phyloP scores from a whole-genome alignment of 768 basidiomycete species.

The Sistotremastrum niveocremeum region DNA sequence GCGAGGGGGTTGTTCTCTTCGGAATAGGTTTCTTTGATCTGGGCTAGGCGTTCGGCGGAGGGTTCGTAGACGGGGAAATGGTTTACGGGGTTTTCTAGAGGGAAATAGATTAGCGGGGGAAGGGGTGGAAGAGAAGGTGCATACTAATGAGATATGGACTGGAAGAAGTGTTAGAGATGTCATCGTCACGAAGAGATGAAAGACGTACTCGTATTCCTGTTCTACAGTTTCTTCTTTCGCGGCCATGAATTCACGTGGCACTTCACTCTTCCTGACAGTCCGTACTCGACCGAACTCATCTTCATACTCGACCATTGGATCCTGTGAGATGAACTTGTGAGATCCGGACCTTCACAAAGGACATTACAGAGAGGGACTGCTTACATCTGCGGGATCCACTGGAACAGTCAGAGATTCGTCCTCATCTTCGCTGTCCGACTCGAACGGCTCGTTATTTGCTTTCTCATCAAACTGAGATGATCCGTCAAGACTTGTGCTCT shows the following conservation, averaged over 20 bases:
- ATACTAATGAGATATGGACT: constrained; percentile 48
- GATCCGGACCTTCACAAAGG: not conserved
- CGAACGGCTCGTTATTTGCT: constrained; percentile 32
- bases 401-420: constrained; percentile 68
- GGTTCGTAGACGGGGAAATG: constrained; percentile 86
- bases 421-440: constrained; percentile 62
- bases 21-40: constrained; percentile 54
- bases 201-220: constrained; percentile 47
- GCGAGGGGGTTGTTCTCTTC: constrained; percentile 63
- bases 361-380: constrained; percentile 17
- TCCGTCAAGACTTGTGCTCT: not conserved
- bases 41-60: constrained; percentile 62
- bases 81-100: constrained; percentile 61
- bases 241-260: constrained; percentile 52
- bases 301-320: constrained; percentile 73
- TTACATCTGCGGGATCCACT: constrained; percentile 24
- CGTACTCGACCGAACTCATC: constrained; percentile 79
- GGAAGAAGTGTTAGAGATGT: constrained; percentile 4
- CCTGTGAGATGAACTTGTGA: constrained; percentile 29
- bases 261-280: constrained; percentile 56
- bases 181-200: not conserved
- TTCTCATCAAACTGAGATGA: constrained; percentile 51
- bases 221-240: constrained; percentile 29
- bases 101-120: constrained; percentile 2
- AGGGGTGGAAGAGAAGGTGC: constrained; percentile 2